These are phyloP conservation scores for Elsinoe australis DNA, from an alignment of 2,329 filamentous ascomycete species.

Conservation along the genomic window DNA sequence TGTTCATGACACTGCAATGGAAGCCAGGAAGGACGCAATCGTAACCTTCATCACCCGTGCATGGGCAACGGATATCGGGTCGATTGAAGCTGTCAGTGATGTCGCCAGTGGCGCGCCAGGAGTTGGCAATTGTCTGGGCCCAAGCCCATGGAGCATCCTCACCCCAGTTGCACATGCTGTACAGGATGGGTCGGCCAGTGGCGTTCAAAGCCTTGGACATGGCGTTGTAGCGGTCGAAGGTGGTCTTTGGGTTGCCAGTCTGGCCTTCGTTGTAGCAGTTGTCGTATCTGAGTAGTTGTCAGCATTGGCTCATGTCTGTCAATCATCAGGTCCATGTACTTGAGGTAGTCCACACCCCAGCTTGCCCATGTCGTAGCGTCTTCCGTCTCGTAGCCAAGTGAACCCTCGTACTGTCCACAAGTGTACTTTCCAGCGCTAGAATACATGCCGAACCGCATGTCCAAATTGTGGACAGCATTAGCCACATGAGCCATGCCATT, in stretches of 20 bases:
- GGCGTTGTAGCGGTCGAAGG: conserved; percentile 41
- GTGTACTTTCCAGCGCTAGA: conserved; percentile 40
- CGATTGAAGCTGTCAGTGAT: conserved; percentile 42
- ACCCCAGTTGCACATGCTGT: conserved; percentile 31
- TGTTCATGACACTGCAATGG: conserved; percentile 45
- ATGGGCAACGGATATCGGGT: conserved; percentile 38
- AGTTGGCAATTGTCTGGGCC: conserved; percentile 43
- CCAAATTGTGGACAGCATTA: conserved; percentile 41
- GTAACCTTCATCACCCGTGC: conserved; percentile 32
- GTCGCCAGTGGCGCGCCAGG: conserved; percentile 42
- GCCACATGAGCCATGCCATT: conserved; percentile 43
- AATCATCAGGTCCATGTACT: no score
- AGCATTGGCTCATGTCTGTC: no score
- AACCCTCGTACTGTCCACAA: conserved; percentile 30
- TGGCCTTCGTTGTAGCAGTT: conserved; percentile 51
- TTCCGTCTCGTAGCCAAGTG: conserved; percentile 44
- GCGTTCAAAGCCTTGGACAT: conserved; percentile 44
- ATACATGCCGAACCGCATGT: conserved; percentile 49
- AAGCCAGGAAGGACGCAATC: conserved; percentile 41
- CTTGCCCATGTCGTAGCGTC: conserved; percentile 47
- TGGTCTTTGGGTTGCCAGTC: conserved; percentile 40
- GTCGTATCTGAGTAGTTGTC: conserved; percentile 29
- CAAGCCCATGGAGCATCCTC: conserved; percentile 37
- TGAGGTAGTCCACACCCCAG: conserved; percentile 47
- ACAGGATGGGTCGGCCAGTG: conserved; percentile 40